Base-by-base conservation (phyloP, 2,329 filamentous ascomycete genomes). In the Monosporascus sp. region DNA sequence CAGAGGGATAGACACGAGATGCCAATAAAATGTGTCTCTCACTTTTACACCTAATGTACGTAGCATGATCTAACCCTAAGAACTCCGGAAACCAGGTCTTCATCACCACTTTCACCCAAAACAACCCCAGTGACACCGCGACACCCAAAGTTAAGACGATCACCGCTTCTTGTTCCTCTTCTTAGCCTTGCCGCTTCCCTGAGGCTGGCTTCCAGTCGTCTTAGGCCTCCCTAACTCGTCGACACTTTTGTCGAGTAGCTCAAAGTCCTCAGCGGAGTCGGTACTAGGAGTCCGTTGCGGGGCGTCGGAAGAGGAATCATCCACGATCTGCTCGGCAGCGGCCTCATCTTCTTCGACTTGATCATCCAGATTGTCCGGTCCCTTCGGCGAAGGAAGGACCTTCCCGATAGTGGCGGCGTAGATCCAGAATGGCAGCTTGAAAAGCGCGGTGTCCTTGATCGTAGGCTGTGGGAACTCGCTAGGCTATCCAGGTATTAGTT, bases 401-500 rank as follows among this genome's bases (percentile, higher is more conserved):
- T 79, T 78, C 52, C 81, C 80, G 43, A 80, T 58, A 5, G 78
- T 80, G 54, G 76, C 74, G 51, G 71, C 77, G 74, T 87, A 94
- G 53, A 83, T 68, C 82, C 86, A 95, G 52, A 86, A 67, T 1
- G 94, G 94, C 5, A 96, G 74, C 51, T 87, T 87, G 70, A 88
- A 82, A 45, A 97, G 79, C 55, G 91, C 85, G 0, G 94, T 99
- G 67, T 97, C 89, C 58, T 74, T 81, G 69, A 97, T 74, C 3
- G 86, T 88, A 1, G 94, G 94, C 60, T 79, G 76, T 45, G 81
- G 78, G 55, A 99, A 86, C 69, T 97, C 91, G 55, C 91, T 82
- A 65, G 84, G 84, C 89, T 93, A 58, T 49, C 37, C 7, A 17
- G 11, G 2, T 5, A 44, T 58, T 58, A 59, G 57, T 37, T 49